Base-by-base conservation (phyloP, 208 protist species). In the Naegleria lovaniensis region DNA sequence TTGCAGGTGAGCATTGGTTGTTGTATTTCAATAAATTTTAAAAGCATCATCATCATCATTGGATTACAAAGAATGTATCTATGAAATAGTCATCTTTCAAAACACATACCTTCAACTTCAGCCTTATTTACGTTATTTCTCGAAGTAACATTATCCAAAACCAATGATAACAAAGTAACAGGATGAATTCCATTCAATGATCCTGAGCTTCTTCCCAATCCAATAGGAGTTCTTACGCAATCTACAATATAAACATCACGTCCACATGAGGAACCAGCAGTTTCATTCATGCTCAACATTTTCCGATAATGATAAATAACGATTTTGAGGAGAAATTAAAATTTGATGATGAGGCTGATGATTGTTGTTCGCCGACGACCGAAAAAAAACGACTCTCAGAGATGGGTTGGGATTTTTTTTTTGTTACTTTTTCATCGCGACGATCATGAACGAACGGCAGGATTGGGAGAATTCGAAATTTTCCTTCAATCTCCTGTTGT, bases 101-200 rank as follows among this genome's bases (percentile, higher is more conserved):
- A n/a, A n/a, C n/a, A 79, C 67, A 36, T 36, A 79, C 67, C 67
- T 67, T 89, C 85, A 67, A 89, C 85, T 36, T 51, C n/a, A 41
- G 48, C 29, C 29, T 89, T 89, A 25, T 89, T 67, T 25, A 89
- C n/a, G 40, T 89, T 40, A 67, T 9, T 9, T 38, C 85, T 33
- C 1, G 15, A 36, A 25, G 85, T 67, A 22, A 89, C 41, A 41
- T 13, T 40, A 89, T 89, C 85, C 5, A 89, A 41, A 41, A 89
- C 85, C 19, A 16, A 9, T 15, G 85, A 89, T 0, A 89, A 29
- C 15, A 89, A 41, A 40, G 41, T 41, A 38, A 89, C 85, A 38
- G 85, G 85, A 67, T 89, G 85, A 41, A 89, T 19, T 16, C 4
- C 29, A n/a, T 89, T 13, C 15, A 89, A 40, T 67, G 85, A 29